Evolutionary conservation across 179 eudicot species (phyloP).

Genomic region (Silene noctiflora): DNA sequence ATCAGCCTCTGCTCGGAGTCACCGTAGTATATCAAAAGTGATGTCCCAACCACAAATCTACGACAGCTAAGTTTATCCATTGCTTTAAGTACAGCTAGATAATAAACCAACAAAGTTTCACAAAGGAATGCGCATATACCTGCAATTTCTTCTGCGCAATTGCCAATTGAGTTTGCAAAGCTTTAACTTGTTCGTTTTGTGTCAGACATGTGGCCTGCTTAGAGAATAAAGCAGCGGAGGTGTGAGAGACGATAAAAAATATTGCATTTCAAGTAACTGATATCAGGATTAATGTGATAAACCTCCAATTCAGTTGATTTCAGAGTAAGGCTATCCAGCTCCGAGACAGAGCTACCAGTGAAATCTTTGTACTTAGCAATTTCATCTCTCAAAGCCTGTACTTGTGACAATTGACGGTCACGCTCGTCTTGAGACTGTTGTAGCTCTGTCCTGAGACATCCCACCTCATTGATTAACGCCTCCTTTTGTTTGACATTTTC

Average conservation of each 20-base stretch:
- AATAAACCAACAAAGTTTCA: neutral
- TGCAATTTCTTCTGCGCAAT: constrained; percentile 65
- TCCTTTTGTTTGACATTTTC: constrained; percentile 74
- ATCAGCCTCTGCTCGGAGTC: too few relatives aligned
- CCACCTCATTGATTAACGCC: constrained; percentile 58
- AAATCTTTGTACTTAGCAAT: neutral
- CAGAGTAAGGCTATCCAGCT: neutral
- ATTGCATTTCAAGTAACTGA: neutral
- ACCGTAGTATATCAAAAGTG: too few relatives aligned
- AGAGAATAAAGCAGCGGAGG: constrained; percentile 18
- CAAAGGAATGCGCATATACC: constrained; percentile 36
- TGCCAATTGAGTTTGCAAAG: constrained; percentile 63
- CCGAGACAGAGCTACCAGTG: neutral
- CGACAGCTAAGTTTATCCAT: too few relatives aligned
- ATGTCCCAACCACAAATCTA: too few relatives aligned
- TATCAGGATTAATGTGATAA: constrained; percentile 8
- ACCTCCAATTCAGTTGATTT: constrained; percentile 81
- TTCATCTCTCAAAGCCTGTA: neutral
- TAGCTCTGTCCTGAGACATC: constrained; percentile 63
- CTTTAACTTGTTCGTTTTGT: constrained; percentile 56
- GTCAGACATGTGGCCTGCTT: constrained; percentile 59
- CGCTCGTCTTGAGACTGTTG: constrained; percentile 82
- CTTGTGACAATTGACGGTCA: constrained; percentile 46
- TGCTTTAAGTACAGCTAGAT: too few relatives aligned
- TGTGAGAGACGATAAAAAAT: constrained; percentile 13